Evolutionary conservation across 1,284 basidiomycete species (phyloP).

Genomic region (Tilletia walkeri): DNA sequence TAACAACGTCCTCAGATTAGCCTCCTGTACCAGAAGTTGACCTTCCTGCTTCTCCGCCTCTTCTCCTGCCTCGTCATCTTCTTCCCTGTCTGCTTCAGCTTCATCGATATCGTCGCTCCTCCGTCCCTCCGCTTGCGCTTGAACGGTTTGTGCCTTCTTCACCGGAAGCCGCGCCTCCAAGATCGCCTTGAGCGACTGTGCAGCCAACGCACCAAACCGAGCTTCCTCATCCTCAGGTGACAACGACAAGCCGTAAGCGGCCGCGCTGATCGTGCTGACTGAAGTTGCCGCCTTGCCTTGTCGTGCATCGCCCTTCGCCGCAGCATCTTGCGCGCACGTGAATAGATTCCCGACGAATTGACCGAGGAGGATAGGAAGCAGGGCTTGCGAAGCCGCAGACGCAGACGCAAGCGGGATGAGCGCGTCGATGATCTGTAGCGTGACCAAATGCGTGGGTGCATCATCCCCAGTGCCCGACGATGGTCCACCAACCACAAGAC

Average conservation of each 20-base stretch:
- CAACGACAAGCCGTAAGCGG: not conserved
- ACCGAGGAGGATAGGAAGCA: not conserved
- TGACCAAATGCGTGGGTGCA: not conserved
- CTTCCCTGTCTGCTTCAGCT: not conserved
- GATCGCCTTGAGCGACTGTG: not conserved
- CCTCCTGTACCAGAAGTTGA: not conserved
- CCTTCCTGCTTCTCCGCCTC: not conserved
- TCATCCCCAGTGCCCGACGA: not conserved
- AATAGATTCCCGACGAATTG: slow-evolving; percentile 7
- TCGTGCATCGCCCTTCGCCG: not conserved
- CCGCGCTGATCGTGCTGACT: not conserved
- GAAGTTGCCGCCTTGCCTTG: not conserved
- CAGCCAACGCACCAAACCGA: not conserved
- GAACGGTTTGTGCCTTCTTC: not conserved
- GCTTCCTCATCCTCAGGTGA: not conserved
- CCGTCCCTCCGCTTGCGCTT: not conserved
- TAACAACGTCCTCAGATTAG: not conserved
- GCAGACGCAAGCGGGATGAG: not conserved
- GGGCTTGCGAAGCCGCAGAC: not conserved
- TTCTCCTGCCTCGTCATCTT: not conserved
- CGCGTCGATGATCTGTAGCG: slow-evolving; percentile 1
- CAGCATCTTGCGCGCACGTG: not conserved
- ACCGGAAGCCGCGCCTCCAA: not conserved
- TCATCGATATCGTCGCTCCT: not conserved
- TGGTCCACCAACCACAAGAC: not conserved